phyloP scores from a whole-genome alignment of 1,284 basidiomycete genomes.

The Melampsora americana region DNA sequence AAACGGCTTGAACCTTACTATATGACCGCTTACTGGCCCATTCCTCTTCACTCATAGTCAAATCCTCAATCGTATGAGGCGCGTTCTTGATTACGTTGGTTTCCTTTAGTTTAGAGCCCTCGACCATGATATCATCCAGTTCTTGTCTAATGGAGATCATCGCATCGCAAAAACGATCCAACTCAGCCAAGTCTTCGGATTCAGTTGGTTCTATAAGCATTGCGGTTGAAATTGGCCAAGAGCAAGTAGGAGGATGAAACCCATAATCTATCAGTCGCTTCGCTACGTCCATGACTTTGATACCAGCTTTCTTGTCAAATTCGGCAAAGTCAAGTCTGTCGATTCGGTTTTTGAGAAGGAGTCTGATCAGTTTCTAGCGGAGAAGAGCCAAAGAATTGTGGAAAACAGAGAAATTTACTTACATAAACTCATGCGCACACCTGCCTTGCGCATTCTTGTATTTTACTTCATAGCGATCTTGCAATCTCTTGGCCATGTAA shows the following conservation, averaged over 20 bases:
- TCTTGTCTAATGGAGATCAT: constrained; percentile 93
- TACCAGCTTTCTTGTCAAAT: constrained; percentile 78
- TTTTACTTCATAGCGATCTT: constrained; percentile 78
- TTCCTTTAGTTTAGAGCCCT: constrained; percentile 72
- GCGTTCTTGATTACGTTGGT: constrained; percentile 84
- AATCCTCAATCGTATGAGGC: constrained; percentile 77
- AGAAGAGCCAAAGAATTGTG: not conserved
- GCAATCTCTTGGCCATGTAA: constrained; percentile 87
- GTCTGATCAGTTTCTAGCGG: not conserved
- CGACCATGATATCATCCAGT: constrained; percentile 76
- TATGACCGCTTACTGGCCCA: constrained; percentile 72
- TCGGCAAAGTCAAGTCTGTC: constrained; percentile 78
- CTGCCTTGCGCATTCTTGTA: constrained; percentile 86
- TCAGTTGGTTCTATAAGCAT: constrained; percentile 92
- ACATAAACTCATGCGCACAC: constrained; percentile 87
- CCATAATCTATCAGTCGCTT: constrained; percentile 80
- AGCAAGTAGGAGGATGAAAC: constrained; percentile 86
- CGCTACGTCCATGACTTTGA: constrained; percentile 92
- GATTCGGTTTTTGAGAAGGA: not conserved
- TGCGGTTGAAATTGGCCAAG: constrained; percentile 89
- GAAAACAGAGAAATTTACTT: not conserved
- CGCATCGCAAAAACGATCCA: constrained; percentile 92
- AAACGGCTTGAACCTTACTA: constrained; percentile 64
- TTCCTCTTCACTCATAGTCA: constrained; percentile 67
- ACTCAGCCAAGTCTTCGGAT: constrained; percentile 82